These are phyloP conservation scores for Colletotrichum orbiculare DNA, from an alignment of 2,329 filamentous ascomycete species.

Conservation along the genomic window DNA sequence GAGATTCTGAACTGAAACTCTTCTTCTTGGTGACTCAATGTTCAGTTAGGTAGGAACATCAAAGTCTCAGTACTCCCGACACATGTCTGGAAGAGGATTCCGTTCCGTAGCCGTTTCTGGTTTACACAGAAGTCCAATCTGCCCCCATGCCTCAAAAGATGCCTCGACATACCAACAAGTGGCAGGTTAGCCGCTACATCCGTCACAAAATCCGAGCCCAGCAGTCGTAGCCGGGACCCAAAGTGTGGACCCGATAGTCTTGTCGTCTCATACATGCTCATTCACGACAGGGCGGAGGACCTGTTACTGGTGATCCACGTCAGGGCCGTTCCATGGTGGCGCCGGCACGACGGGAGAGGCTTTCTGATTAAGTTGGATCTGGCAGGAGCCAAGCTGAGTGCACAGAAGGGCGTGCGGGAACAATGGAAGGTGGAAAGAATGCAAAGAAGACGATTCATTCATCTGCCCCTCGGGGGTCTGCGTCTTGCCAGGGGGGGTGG, in stretches of 20 bases:
- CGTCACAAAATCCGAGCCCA: slow-evolving; percentile 30
- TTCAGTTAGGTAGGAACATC: too few species aligned
- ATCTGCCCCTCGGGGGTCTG: slow-evolving; percentile 7
- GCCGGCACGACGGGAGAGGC: slow-evolving; percentile 21
- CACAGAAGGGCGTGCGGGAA: slow-evolving; percentile 24
- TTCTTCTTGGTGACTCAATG: too few species aligned
- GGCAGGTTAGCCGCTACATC: background rate
- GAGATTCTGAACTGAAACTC: too few species aligned
- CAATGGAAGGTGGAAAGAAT: background rate
- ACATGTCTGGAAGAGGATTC: too few species aligned
- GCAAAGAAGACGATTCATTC: background rate
- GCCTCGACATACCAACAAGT: too few species aligned
- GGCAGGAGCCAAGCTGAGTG: slow-evolving; percentile 24
- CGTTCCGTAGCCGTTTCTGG: too few species aligned
- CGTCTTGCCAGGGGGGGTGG: background rate
- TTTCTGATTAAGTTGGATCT: slow-evolving; percentile 33
- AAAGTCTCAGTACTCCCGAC: too few species aligned
- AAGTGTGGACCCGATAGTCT: background rate
- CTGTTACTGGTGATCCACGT: background rate
- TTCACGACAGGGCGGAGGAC: slow-evolving; percentile 6
- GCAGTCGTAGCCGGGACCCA: slow-evolving; percentile 10
- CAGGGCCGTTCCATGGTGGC: slow-evolving; percentile 6
- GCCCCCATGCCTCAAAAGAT: too few species aligned
- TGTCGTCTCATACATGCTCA: slow-evolving; percentile 16
- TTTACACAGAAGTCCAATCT: too few species aligned